Base-by-base conservation (phyloP, 805 yeast genomes). In the Hanseniaspora lindneri region DNA sequence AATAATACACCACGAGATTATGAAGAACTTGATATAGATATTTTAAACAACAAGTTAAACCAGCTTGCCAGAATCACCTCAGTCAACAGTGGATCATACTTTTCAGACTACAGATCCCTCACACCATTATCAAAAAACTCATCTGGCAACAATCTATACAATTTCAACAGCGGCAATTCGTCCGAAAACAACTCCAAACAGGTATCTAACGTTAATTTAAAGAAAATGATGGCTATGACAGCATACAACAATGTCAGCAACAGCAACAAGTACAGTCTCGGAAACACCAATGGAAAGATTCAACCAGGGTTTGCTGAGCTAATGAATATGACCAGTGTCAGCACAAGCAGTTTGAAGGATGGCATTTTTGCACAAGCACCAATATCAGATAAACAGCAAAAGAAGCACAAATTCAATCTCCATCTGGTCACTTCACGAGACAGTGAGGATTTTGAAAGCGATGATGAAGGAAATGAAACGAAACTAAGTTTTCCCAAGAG, bases 11-110 rank as follows among this genome's bases (percentile, higher is more conserved):
- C 36, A 1, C 21, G 20, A 9, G 49, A 44, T 5, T 16, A 4
- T 2, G 16, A 37, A n/a, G 6, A 37, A 3, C 4, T 37, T 13
- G 41, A 37, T 25, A 24, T 37, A 8, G 41, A 37, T n/a, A 30
- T 32, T 4, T 13, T 43, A 2, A 27, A 43, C 23, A 28, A 32
- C 28, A 46, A 46, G 23, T 20, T 46, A 7, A 39, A 29, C 21
- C n/a, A 25, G 2, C 9, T 46, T 5, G 41, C 49, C n/a, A 29
- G 49, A 32, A 46, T 46, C 33, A 46, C 49, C 7, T 46, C 49
- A 1, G 49, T 46, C 25, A 46, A 46, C 37, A 37, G 43, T 10
- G 49, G 49, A 2, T 46, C 49, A 11, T 46, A 46, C 20, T 28
- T 46, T 16, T 41, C 43, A 6, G 49, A 46, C 16, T 21, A 36